Percentiles rank a stretch among this genome's conserved stretches.
Conservation (phyloP, 495 filamentous ascomycete species). For the Aspergillus leporis region DNA sequence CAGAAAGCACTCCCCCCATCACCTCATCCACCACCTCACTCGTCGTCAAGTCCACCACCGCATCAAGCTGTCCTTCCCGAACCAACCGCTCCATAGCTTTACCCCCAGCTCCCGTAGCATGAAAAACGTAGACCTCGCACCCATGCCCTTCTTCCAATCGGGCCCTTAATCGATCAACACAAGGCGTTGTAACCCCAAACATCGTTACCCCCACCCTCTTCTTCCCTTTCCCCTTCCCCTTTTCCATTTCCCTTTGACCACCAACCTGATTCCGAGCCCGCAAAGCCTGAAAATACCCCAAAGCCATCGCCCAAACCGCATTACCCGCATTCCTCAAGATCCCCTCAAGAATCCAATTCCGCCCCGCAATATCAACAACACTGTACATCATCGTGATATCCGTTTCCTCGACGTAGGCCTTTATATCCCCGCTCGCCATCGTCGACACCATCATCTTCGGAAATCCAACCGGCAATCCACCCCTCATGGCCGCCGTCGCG, state of each 20-base stretch:
- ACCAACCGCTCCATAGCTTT: constrained; percentile 67
- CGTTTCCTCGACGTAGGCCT: constrained; percentile 58
- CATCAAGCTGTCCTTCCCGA: constrained; percentile 53
- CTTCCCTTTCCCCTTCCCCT: constrained; percentile 24
- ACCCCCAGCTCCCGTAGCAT: constrained; percentile 68
- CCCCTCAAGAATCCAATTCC: constrained; percentile 54
- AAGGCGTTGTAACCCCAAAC: constrained; percentile 73
- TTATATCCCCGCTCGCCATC: constrained; percentile 61
- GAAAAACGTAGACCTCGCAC: constrained; percentile 65
- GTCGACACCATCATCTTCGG: constrained; percentile 72
- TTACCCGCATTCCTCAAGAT: constrained; percentile 63
- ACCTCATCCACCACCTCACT: constrained; percentile 65
- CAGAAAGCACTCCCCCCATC: constrained; percentile 61
- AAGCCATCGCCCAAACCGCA: constrained; percentile 57
- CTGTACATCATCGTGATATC: constrained; percentile 71
- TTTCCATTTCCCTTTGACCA: constrained; percentile 22
- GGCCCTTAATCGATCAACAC: constrained; percentile 49
- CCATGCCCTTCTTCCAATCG: constrained; percentile 39
- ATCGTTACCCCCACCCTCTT: constrained; percentile 63
- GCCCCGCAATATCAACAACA: constrained; percentile 68
- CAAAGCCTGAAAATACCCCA: constrained; percentile 30
- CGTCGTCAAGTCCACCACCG: constrained; percentile 67
- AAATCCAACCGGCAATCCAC: constrained; percentile 58
- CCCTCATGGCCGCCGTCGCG: constrained; percentile 56
- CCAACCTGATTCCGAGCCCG: neutral